Percentiles rank a stretch among this genome's conserved stretches.
phyloP scores from a whole-genome alignment of 2,329 filamentous ascomycete species.

The Trichophyton equinum region DNA sequence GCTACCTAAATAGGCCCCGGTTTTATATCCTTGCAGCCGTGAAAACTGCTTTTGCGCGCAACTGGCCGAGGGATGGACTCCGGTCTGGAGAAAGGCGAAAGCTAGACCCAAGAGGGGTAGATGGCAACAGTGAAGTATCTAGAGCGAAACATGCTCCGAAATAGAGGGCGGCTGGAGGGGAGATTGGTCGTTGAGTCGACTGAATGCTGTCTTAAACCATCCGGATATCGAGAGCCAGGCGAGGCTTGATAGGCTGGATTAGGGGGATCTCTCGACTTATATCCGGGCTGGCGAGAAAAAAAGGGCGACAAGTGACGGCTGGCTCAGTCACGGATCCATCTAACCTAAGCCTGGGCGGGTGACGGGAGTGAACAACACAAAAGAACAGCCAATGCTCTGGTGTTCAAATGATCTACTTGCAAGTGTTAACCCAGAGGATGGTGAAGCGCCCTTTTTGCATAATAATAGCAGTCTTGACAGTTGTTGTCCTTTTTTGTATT shows the following conservation, averaged over 20 bases:
- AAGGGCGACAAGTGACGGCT: background rate
- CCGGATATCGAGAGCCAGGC: background rate
- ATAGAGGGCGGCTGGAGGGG: background rate
- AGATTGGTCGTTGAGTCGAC: background rate
- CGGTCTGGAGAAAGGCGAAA: background rate
- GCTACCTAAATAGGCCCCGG: background rate
- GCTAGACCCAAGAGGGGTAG: background rate
- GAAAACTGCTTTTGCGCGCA: background rate
- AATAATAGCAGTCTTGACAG: too few species aligned
- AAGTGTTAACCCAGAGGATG: too few species aligned
- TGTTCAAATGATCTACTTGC: too few species aligned
- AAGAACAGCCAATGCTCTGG: too few species aligned
- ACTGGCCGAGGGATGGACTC: background rate
- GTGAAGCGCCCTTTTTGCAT: too few species aligned
- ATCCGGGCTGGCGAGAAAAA: background rate
- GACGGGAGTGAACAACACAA: too few species aligned
- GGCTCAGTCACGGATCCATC: background rate
- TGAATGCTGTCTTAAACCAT: background rate
- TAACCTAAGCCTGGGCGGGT: too few species aligned
- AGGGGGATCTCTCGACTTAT: background rate
- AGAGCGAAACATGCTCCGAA: constrained; percentile 7
- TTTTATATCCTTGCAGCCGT: background rate
- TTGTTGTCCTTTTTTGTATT: background rate
- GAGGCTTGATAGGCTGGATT: background rate
- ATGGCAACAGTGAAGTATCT: background rate